A percentile compares a stretch with the other conserved stretches of the same genome.
phyloP scores from a whole-genome alignment of 306 rosid genomes.

The Vigna mungo region DNA sequence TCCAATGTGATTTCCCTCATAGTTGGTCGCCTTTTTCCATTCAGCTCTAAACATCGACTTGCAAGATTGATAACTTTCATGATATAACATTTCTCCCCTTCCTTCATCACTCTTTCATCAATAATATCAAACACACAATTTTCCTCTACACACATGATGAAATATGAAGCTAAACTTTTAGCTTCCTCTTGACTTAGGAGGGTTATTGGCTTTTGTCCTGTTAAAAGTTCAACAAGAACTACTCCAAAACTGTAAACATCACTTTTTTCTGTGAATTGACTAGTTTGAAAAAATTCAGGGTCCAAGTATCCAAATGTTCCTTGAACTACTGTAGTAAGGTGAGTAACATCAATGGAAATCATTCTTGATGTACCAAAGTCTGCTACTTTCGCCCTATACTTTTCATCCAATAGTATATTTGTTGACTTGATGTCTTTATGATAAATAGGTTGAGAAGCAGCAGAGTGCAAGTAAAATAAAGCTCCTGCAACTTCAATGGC shows the following conservation, averaged over 20 bases:
- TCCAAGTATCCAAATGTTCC: conserved; percentile 26
- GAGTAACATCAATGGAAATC: conserved; percentile 33
- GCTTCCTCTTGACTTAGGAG: neutral
- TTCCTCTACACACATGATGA: neutral
- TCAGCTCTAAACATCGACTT: neutral
- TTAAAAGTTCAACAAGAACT: conserved; percentile 24
- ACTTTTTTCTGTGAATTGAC: conserved; percentile 12
- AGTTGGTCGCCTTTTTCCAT: conserved; percentile 9
- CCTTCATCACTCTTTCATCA: neutral
- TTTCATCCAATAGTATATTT: conserved; percentile 48
- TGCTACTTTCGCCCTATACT: conserved; percentile 43
- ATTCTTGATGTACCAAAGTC: conserved; percentile 50
- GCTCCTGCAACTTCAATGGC: conserved; percentile 21
- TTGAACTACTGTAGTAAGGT: conserved; percentile 22
- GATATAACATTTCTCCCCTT: neutral
- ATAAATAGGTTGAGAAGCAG: conserved; percentile 45
- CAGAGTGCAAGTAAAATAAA: conserved; percentile 41
- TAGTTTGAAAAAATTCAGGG: conserved; percentile 8
- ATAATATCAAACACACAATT: neutral
- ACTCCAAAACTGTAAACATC: conserved; percentile 20
- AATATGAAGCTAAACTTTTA: neutral
- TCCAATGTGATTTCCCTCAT: conserved; percentile 10
- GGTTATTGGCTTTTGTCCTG: conserved; percentile 6
- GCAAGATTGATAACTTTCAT: neutral
- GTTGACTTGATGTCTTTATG: conserved; percentile 50